A percentile compares a stretch with the other conserved stretches of the same genome.
These are phyloP conservation scores for Lactifluus subvellereus DNA, from an alignment of 768 basidiomycete genomes.

Conservation along the genomic window DNA sequence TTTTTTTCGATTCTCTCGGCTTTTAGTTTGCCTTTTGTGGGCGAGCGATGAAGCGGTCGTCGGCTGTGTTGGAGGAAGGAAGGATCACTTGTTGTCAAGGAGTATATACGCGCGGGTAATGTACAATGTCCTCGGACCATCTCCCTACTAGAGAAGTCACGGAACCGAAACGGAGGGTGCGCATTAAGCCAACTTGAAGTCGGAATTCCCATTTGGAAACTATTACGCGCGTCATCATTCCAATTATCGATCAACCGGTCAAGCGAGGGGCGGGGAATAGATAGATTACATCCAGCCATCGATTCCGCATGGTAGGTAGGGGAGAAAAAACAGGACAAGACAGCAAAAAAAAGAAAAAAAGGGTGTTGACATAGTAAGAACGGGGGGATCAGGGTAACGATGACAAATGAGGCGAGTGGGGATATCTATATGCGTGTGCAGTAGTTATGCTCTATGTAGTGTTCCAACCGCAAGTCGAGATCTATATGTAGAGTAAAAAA, in stretches of 20 bases:
- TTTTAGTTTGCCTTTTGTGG: neutral
- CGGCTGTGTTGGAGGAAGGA: neutral
- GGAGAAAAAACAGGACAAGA: neutral
- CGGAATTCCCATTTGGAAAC: no score
- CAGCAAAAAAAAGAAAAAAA: neutral
- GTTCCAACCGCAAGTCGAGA: conserved; percentile 2
- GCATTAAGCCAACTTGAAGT: neutral
- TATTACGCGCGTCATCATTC: neutral
- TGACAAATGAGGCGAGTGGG: conserved; percentile 9
- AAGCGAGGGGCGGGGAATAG: conserved; percentile 2
- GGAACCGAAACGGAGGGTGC: neutral
- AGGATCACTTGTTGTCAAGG: conserved; percentile 5
- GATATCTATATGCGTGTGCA: conserved; percentile 13
- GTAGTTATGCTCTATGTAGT: conserved; percentile 10
- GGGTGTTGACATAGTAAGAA: neutral
- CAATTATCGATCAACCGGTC: conserved; percentile 4
- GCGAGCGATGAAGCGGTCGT: neutral
- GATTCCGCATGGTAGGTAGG: neutral
- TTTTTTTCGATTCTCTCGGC: neutral
- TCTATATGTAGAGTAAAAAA: neutral
- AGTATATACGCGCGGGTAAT: neutral
- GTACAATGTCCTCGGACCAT: conserved; percentile 4
- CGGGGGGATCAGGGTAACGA: neutral
- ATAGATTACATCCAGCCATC: conserved; percentile 13
- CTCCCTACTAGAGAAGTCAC: neutral